Evolutionary conservation across 2,329 filamentous ascomycete genomes (phyloP), one percentile per base, ranked within the genome.

Genomic region (Neonectria coccinea): DNA sequence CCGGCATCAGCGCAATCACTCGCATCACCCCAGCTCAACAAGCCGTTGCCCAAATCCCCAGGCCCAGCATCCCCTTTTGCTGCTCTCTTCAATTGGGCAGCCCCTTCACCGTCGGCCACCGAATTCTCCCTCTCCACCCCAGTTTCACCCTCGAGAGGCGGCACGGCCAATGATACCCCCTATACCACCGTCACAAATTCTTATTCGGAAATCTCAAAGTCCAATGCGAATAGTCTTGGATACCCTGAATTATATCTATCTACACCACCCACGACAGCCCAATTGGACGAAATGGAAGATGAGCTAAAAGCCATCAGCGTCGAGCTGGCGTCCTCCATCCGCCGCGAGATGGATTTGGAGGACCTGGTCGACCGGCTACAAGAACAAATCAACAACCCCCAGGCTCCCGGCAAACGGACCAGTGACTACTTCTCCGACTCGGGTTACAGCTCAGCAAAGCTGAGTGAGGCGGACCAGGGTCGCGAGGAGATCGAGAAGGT

Each of bases 361-460:
- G 96, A 99, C 78, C 85, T 98, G 51, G 90, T 98, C 1, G 96
- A 99, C 70, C 86, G 92, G 62, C 82, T 97, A 71, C 94, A 97
- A 77, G 83, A 89, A n/a, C 94, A 97, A 74, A 85, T 85, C 67
- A 86, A 84, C 78, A 85, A 89, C 79, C 75, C 85, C 74, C 80
- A 84, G 78, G 76, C 83, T 70, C 73, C 85, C 29, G 89, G 87
- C 67, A 91, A 92, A 77, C 88, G 95, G 65, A 97, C 93, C 10
- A 98, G 96, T 80, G 96, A 99, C 80, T 98, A 99, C 81, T 99
- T 96, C 78, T 99, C 96, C 2, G 96, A 99, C 78, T 97, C 94
- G 6, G 96, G 96, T 33, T 91, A 93, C 62, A 95, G 93, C 78
- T 95, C 93, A 1, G 86, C 92, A 57, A 92, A 93, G 74, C 91